Base-by-base conservation (phyloP, 139 green algal species). In the Mychonastes homosphaera region DNA sequence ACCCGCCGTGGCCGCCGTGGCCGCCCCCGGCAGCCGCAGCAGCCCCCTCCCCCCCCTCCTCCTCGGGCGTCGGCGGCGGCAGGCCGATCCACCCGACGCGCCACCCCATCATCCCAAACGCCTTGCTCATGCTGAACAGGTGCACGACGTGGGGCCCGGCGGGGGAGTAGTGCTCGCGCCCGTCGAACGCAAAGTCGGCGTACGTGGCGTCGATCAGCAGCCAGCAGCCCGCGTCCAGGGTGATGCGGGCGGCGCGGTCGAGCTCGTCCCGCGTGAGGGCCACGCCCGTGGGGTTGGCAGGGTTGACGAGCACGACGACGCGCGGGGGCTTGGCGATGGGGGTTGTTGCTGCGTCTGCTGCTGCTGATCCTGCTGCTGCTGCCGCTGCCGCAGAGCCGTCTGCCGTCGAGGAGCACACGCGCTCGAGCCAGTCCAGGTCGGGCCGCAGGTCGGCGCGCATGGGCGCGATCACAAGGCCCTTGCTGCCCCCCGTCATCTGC, bases 181-280 rank as follows among this genome's bases (percentile, higher is more conserved):
- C 81, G 32, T 78, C 73, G 46, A 83, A 94, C 29, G 75, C 53
- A 50, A 94, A 94, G 72, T 94, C 45, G n/a, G n/a, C 84, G 57
- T 94, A 94, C 0, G 86, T 94, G 74, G 92, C 85, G 75, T 94
- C 86, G 12, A 94, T 44, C 3, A 94, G 58, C 4, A 94, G 76
- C 86, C 86, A 94, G 7, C 57, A 58, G 32, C 74, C 74, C 6
- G 70, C 67, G 1, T 29, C 45, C 15, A 49, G 45, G 49, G 76
- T 88, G 10, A 90, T 57, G 7, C 56, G 47, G 0, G 65, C 57
- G 13, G 76, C 78, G 23, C 67, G 56, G 60, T 92, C 53, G 28
- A 88, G 53, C 58, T 80, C 74, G 5, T 34, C 65, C 12, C 38
- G 27, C 2, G 44, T 53, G 64, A 91, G 48, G 28, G 88, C 45